These are phyloP conservation scores for Elaeagnus macrophylla DNA, from an alignment of 306 rosid species.

Conservation along the genomic window DNA sequence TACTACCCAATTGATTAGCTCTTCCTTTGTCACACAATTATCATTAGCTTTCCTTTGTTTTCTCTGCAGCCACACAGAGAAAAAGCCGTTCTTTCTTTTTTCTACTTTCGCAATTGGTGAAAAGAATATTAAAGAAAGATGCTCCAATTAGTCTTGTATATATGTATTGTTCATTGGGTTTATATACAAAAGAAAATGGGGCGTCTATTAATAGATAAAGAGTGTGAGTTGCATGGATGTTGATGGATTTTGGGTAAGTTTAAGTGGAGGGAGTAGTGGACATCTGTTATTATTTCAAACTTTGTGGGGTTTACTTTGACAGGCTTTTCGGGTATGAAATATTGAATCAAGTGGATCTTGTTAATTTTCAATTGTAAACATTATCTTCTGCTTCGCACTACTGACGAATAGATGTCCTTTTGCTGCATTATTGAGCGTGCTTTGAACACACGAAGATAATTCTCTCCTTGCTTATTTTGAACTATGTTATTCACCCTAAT, in stretches of 20 bases:
- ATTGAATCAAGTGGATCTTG: constrained; percentile 20
- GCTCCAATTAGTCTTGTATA: not conserved
- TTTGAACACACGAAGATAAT: too few species aligned
- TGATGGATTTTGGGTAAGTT: constrained; percentile 21
- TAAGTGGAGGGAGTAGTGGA: constrained; percentile 24
- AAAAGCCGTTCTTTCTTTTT: not conserved
- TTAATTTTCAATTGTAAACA: constrained; percentile 31
- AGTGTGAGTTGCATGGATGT: constrained; percentile 30
- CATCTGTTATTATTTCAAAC: constrained; percentile 35
- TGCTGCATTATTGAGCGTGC: too few species aligned
- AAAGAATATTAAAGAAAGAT: constrained; percentile 7
- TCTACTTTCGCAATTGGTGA: not conserved
- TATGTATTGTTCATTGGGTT: constrained; percentile 7
- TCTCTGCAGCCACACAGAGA: constrained; percentile 5
- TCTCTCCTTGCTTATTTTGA: too few species aligned
- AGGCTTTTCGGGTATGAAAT: constrained; percentile 24
- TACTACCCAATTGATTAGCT: not conserved
- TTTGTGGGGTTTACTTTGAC: constrained; percentile 57
- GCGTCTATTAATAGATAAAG: constrained; percentile 9
- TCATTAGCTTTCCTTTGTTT: not conserved
- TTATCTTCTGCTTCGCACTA: constrained; percentile 60
- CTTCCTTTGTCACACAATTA: not conserved
- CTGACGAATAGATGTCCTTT: too few species aligned
- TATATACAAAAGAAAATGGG: constrained; percentile 12
- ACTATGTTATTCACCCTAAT: too few species aligned